Conservation (phyloP, 495 filamentous ascomycete species). For the Daldinia loculata region DNA sequence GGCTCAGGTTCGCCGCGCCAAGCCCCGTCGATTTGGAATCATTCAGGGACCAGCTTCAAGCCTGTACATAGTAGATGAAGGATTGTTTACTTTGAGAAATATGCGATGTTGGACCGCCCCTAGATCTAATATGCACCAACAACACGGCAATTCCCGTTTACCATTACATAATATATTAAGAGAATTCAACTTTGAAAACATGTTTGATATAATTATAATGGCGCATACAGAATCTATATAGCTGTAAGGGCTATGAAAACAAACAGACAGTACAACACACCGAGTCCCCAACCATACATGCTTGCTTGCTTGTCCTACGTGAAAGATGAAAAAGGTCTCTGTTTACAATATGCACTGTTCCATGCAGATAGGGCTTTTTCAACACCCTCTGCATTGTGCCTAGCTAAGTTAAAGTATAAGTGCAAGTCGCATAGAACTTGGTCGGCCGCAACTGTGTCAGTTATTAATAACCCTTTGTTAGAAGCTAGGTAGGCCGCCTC, state of each 20-base stretch:
- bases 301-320: neutral
- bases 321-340: neutral
- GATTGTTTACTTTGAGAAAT: conserved; percentile 34
- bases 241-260: neutral
- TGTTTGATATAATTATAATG: neutral
- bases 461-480: conserved; percentile 3
- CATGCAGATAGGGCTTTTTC: neutral
- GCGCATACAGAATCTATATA: neutral
- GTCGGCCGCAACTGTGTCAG: neutral
- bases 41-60: neutral
- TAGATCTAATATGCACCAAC: conserved; percentile 13
- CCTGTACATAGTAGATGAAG: neutral
- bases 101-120: conserved; percentile 8
- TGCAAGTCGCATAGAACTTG: neutral
- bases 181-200: neutral
- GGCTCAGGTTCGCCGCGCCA: conserved; percentile 10
- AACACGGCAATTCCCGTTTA: conserved; percentile 22
- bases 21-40: conserved; percentile 8
- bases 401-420: neutral
- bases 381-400: neutral
- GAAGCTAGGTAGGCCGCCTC: neutral
- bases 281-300: neutral
- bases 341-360: neutral
- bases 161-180: neutral
- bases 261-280: neutral